Percentiles rank a stretch among this genome's conserved stretches.
Conservation (phyloP, 257 asterid species). For the Cruciata laevipes region DNA sequence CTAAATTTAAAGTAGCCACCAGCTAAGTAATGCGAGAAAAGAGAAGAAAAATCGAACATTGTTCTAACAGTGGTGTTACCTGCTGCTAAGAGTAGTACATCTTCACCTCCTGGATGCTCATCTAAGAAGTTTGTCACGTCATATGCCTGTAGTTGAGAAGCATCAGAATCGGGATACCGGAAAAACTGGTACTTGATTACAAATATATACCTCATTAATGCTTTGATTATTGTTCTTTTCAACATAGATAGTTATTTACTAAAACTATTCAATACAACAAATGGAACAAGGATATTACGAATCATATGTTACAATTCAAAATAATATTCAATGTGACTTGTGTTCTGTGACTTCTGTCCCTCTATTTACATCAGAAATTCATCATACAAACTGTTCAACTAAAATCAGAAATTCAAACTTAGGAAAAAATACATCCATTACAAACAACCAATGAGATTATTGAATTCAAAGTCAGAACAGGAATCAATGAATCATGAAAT, state of each 20-base stretch:
- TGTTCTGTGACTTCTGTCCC: too few relatives aligned
- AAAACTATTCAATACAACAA: not conserved
- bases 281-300: not conserved
- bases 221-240: not conserved
- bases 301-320: too few relatives aligned
- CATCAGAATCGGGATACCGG: too few relatives aligned
- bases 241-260: not conserved
- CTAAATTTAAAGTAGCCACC: not conserved
- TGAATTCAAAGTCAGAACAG: too few relatives aligned
- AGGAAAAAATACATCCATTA: too few relatives aligned
- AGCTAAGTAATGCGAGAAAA: not conserved
- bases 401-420: too few relatives aligned
- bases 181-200: too few relatives aligned
- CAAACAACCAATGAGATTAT: not conserved
- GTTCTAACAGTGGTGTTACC: slow-evolving; percentile 24
- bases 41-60: not conserved
- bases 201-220: not conserved
- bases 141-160: slow-evolving; percentile 32
- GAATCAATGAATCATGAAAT: not conserved
- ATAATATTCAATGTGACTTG: too few relatives aligned
- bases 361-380: too few relatives aligned
- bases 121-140: slow-evolving; percentile 52
- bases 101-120: slow-evolving; percentile 82
- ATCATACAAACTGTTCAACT: too few relatives aligned
- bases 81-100: slow-evolving; percentile 49